A percentile compares a stretch with the other conserved stretches of the same genome.
phyloP scores from a whole-genome alignment of 495 filamentous ascomycete genomes.

The Terfezia claveryi region DNA sequence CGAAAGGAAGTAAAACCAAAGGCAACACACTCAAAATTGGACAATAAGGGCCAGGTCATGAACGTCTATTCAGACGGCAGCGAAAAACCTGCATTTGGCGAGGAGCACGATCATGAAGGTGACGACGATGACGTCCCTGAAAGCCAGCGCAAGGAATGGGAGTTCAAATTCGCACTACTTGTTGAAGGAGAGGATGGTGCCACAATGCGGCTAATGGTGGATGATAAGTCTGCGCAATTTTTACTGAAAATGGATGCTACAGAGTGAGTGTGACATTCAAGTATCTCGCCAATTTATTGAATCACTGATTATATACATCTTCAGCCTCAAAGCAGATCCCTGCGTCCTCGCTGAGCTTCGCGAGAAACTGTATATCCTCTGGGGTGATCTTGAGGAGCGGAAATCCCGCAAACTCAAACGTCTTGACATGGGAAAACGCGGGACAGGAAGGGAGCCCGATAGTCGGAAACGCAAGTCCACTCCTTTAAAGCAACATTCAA shows the following conservation, averaged over 20 bases:
- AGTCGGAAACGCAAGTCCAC: constrained; percentile 1
- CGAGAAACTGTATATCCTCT: constrained; percentile 57
- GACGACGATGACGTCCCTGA: constrained; percentile 4
- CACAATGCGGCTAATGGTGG: constrained; percentile 41
- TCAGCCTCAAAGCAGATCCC: constrained; percentile 33
- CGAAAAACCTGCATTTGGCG: constrained; percentile 6
- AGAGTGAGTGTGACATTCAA: constrained; percentile 30
- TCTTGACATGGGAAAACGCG: neutral
- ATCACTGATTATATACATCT: neutral
- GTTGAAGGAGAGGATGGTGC: constrained; percentile 33
- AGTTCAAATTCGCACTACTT: constrained; percentile 57
- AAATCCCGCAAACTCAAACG: constrained; percentile 22
- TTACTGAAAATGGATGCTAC: constrained; percentile 43
- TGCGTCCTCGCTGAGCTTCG: constrained; percentile 29
- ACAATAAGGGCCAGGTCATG: neutral
- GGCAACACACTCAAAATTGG: neutral
- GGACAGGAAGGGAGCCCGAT: neutral
- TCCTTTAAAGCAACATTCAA: neutral
- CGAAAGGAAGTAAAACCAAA: constrained; percentile 17
- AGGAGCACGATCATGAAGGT: constrained; percentile 3
- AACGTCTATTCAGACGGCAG: constrained; percentile 6
- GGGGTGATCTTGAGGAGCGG: constrained; percentile 65
- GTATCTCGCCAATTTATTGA: constrained; percentile 1
- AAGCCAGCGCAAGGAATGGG: constrained; percentile 29
- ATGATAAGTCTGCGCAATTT: constrained; percentile 38